Evolutionary conservation across 768 basidiomycete species (phyloP).

Genomic region (Amanita molliuscula): DNA sequence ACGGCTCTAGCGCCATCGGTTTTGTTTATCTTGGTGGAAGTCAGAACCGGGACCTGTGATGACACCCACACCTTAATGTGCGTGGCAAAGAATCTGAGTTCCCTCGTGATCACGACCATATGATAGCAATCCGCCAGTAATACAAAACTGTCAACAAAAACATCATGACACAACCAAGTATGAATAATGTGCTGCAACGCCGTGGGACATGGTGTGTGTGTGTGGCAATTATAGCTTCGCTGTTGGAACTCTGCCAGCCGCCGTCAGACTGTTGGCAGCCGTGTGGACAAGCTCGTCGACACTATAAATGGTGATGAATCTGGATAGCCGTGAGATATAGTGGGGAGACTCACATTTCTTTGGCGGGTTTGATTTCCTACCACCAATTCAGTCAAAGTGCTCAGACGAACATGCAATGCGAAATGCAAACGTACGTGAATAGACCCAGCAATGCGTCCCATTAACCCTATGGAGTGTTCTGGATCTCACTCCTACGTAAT

Average conservation of each 20-base stretch:
- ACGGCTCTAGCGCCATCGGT: not conserved
- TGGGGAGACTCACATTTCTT: slow-evolving; percentile 52
- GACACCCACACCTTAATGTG: not conserved
- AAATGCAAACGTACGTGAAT: slow-evolving; percentile 37
- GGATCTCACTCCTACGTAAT: not conserved
- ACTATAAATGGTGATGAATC: slow-evolving; percentile 23
- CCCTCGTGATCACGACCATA: not conserved
- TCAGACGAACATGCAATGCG: not conserved
- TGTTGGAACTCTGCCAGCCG: slow-evolving; percentile 28
- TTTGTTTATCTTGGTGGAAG: too few species aligned
- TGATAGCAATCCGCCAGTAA: not conserved
- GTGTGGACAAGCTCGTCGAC: slow-evolving; percentile 75
- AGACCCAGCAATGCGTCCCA: slow-evolving; percentile 70
- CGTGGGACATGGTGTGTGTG: not conserved
- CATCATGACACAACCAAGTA: not conserved
- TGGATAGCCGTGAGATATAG: slow-evolving; percentile 8
- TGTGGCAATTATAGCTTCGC: slow-evolving; percentile 35
- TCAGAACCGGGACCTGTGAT: too few species aligned
- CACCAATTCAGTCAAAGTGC: not conserved
- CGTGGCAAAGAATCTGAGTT: not conserved
- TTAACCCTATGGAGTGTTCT: slow-evolving; percentile 40
- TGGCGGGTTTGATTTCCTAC: slow-evolving; percentile 76
- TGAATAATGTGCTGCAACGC: not conserved
- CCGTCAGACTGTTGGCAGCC: slow-evolving; percentile 48
- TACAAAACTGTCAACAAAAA: not conserved